Conservation (phyloP, 768 basidiomycete genomes). For the Russula emetica region DNA sequence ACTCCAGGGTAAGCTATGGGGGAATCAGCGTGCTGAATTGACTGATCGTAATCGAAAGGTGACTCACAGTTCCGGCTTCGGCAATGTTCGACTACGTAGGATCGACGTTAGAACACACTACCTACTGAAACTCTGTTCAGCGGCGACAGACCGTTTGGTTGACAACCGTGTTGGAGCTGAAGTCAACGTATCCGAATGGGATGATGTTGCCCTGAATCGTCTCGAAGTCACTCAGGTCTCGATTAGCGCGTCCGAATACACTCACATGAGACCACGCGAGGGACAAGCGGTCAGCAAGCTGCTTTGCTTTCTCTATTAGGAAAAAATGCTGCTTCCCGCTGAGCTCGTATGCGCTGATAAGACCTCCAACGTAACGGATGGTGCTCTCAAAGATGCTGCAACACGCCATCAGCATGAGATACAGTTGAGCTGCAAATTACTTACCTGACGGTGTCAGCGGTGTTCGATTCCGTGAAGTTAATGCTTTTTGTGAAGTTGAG, state of each 20-base stretch:
- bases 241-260: not conserved
- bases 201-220: slow-evolving; percentile 36
- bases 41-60: not conserved
- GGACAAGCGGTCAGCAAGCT: slow-evolving; percentile 59
- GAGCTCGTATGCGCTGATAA: slow-evolving; percentile 67
- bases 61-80: slow-evolving; percentile 43
- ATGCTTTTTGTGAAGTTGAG: slow-evolving; percentile 49
- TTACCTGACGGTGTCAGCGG: slow-evolving; percentile 45
- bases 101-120: slow-evolving; percentile 41
- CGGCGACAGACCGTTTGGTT: slow-evolving; percentile 33
- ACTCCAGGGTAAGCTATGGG: slow-evolving; percentile 54
- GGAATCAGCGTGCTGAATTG: not conserved
- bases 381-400: slow-evolving; percentile 69
- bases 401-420: not conserved
- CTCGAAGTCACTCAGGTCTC: not conserved
- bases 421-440: not conserved
- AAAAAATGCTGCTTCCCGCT: slow-evolving; percentile 47
- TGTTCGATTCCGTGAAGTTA: slow-evolving; percentile 52
- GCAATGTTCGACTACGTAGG: slow-evolving; percentile 46
- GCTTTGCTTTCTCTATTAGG: slow-evolving; percentile 57
- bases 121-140: slow-evolving; percentile 35
- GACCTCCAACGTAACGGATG: slow-evolving; percentile 66
- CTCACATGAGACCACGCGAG: slow-evolving; percentile 58
- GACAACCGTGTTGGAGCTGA: slow-evolving; percentile 36
- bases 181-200: slow-evolving; percentile 40